Evolutionary conservation across 805 yeast species (phyloP).

Genomic region (Metschnikowia lunata): DNA sequence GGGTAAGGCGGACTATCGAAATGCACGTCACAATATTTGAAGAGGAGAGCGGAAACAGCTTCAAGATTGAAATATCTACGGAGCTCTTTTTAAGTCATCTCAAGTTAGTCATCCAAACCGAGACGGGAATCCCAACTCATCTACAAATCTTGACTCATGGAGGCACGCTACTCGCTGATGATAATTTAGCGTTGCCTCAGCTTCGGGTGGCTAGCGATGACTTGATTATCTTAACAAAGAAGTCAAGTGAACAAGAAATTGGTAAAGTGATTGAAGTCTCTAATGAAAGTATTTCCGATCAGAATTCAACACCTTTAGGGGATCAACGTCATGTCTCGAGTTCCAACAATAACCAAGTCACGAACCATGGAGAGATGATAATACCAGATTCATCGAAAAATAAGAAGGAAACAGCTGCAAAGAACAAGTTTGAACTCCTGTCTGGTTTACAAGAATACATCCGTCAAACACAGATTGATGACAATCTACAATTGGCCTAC

Average conservation of each 20-base stretch:
- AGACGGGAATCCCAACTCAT: constrained; percentile 48
- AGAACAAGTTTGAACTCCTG: neutral
- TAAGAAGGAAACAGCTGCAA: too few relatives aligned
- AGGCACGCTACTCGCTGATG: constrained; percentile 36
- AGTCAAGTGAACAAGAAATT: too few relatives aligned
- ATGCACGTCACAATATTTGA: constrained; percentile 18
- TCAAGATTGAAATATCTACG: constrained; percentile 58
- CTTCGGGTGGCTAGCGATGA: too few relatives aligned
- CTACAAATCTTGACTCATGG: constrained; percentile 49
- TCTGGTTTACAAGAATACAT: constrained; percentile 56
- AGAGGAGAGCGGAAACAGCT: constrained; percentile 21
- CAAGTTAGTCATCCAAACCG: constrained; percentile 68
- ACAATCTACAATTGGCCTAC: constrained; percentile 71
- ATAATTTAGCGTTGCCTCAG: constrained; percentile 8
- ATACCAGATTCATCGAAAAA: too few relatives aligned
- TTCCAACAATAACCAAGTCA: constrained; percentile 45
- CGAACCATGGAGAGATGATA: constrained; percentile 21
- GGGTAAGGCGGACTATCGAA: too few relatives aligned
- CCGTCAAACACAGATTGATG: constrained; percentile 70
- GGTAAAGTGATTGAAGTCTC: too few relatives aligned
- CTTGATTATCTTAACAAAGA: too few relatives aligned
- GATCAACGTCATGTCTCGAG: constrained; percentile 16
- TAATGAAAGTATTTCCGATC: too few relatives aligned
- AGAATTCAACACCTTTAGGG: too few relatives aligned
- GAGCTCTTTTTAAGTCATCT: constrained; percentile 65